These are phyloP conservation scores for Lentinula raphanica DNA, from an alignment of 768 basidiomycete species.

Conservation along the genomic window DNA sequence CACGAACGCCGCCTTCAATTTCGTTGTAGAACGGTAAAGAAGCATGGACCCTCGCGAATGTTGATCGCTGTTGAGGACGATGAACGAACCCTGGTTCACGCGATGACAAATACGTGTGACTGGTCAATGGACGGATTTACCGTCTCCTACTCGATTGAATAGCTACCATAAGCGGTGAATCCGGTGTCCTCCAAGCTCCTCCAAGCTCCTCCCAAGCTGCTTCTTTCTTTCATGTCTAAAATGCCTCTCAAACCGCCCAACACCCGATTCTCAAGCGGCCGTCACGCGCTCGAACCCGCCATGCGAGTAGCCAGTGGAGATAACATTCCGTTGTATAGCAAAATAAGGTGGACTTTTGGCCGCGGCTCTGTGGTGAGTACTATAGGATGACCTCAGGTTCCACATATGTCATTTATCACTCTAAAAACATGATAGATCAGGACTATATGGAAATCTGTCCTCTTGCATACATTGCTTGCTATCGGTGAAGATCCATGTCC, in stretches of 20 bases:
- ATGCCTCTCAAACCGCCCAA: background rate
- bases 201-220: background rate
- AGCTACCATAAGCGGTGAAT: no score
- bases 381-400: no score
- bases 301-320: background rate
- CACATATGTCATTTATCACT: background rate
- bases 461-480: constrained; percentile 57
- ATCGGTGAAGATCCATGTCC: constrained; percentile 27
- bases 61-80: no score
- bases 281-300: background rate
- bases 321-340: background rate
- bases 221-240: background rate
- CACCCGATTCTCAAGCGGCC: background rate
- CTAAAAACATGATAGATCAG: constrained; percentile 34
- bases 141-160: no score
- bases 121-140: no score
- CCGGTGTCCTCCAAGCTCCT: background rate
- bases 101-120: no score
- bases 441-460: constrained; percentile 63
- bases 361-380: constrained; percentile 36
- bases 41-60: no score
- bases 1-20: no score
- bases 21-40: no score
- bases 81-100: no score
- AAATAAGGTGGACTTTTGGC: constrained; percentile 33